Conservation (phyloP, 768 basidiomycete genomes). For the Boletus sensibilis region DNA sequence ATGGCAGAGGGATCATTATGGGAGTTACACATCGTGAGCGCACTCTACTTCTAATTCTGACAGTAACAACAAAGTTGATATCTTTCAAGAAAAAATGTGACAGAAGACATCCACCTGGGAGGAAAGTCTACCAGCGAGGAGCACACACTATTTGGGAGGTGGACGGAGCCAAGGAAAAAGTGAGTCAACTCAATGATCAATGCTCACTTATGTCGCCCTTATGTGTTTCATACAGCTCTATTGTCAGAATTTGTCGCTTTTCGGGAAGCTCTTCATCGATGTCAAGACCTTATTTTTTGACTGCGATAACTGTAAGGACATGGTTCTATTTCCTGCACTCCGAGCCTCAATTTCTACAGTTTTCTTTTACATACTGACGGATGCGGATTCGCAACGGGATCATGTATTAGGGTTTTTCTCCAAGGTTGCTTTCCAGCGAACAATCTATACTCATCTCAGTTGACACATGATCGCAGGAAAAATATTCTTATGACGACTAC, state of each 20-base stretch:
- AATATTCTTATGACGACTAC: constrained; percentile 93
- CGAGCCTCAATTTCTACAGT: constrained; percentile 38
- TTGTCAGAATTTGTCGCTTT: constrained; percentile 93
- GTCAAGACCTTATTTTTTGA: constrained; percentile 95
- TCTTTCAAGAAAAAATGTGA: constrained; percentile 61
- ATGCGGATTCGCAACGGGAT: constrained; percentile 74
- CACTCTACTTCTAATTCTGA: constrained; percentile 4
- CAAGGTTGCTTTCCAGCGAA: constrained; percentile 40
- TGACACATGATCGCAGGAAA: constrained; percentile 57
- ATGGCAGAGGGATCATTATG: constrained; percentile 73
- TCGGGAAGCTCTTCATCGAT: constrained; percentile 98
- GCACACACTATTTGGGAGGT: constrained; percentile 94
- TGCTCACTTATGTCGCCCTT: background rate
- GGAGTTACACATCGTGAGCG: constrained; percentile 65
- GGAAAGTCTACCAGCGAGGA: constrained; percentile 86
- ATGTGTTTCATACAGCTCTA: constrained; percentile 60
- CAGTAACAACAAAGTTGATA: constrained; percentile 9
- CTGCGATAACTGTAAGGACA: constrained; percentile 71
- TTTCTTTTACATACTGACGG: constrained; percentile 90
- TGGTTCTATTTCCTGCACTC: background rate
- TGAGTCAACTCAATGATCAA: constrained; percentile 32
- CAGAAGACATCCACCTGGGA: constrained; percentile 74
- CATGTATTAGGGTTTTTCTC: constrained; percentile 77
- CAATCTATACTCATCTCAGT: background rate
- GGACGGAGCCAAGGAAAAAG: constrained; percentile 85